Conservation (phyloP, 805 yeast species). For the Wickerhamiella dianesei region DNA sequence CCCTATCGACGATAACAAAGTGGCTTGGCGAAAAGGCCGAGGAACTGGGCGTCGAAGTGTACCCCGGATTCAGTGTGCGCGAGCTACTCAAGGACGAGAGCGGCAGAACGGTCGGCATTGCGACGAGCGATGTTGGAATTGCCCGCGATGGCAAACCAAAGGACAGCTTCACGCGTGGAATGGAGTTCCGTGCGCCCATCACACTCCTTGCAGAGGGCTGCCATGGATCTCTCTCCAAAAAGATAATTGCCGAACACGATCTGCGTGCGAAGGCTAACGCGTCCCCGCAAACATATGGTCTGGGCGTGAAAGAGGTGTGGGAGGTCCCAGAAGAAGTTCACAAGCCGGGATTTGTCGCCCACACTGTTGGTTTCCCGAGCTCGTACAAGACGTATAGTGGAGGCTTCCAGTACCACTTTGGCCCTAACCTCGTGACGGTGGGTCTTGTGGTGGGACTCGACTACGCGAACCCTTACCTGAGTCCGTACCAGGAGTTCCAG, state of each 20-base stretch:
- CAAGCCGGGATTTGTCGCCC: constrained; percentile 67
- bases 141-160: constrained; percentile 63
- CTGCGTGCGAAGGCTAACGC: constrained; percentile 41
- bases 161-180: constrained; percentile 81
- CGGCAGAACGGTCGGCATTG: constrained; percentile 65
- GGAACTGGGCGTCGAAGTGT: constrained; percentile 84
- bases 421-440: constrained; percentile 65
- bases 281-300: constrained; percentile 78
- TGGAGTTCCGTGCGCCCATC: constrained; percentile 87
- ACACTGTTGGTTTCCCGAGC: constrained; percentile 82
- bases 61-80: constrained; percentile 78
- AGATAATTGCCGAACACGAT: constrained; percentile 53
- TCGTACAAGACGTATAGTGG: constrained; percentile 74
- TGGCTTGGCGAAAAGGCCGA: constrained; percentile 82
- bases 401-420: constrained; percentile 94
- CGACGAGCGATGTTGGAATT: constrained; percentile 87
- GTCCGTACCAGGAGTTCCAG: constrained; percentile 95
- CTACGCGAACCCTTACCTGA: constrained; percentile 84
- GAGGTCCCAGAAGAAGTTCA: constrained; percentile 75
- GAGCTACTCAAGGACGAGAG: constrained; percentile 55
- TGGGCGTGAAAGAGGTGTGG: constrained; percentile 97
- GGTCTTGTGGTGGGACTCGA: constrained; percentile 94
- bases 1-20: constrained; percentile 67
- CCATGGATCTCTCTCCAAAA: constrained; percentile 83
- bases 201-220: constrained; percentile 97